phyloP scores from a whole-genome alignment of 1,139 yeast species.

The Suhomyces guaymorum region DNA sequence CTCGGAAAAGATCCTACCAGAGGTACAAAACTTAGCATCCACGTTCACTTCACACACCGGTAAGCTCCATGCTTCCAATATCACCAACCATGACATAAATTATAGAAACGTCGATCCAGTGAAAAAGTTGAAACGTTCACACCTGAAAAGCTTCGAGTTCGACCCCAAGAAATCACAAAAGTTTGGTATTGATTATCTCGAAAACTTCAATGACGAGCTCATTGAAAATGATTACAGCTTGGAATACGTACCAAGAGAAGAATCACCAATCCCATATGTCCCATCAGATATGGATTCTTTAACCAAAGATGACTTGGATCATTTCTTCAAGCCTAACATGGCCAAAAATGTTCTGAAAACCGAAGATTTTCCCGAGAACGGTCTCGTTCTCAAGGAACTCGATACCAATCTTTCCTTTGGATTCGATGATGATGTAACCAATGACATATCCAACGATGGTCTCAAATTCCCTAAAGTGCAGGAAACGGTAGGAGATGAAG shows the following conservation, averaged over 20 bases:
- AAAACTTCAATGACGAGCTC: slow-evolving; percentile 11
- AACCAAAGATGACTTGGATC: slow-evolving; percentile 24
- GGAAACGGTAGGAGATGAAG: slow-evolving; percentile 2
- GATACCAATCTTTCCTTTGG: slow-evolving; percentile 22
- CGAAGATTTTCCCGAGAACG: slow-evolving; percentile 12
- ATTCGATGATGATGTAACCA: slow-evolving; percentile 6
- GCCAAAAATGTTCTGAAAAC: not conserved
- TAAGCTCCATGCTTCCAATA: slow-evolving; percentile 26
- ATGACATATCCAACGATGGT: slow-evolving; percentile 6
- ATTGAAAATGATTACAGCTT: slow-evolving; percentile 20
- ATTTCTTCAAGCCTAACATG: slow-evolving; percentile 20
- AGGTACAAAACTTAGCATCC: slow-evolving; percentile 2
- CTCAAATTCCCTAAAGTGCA: slow-evolving; percentile 4
- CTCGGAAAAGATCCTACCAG: slow-evolving; percentile 1
- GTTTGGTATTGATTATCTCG: not conserved
- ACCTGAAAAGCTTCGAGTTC: slow-evolving; percentile 3
- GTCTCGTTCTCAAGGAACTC: slow-evolving; percentile 17
- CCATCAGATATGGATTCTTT: slow-evolving; percentile 35
- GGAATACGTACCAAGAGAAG: slow-evolving; percentile 22
- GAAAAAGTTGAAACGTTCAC: slow-evolving; percentile 19
- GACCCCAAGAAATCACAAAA: slow-evolving; percentile 12
- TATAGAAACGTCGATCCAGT: slow-evolving; percentile 37
- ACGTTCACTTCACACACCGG: slow-evolving; percentile 19
- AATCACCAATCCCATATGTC: slow-evolving; percentile 29
- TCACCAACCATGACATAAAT: slow-evolving; percentile 18